Base-by-base conservation (phyloP, 495 filamentous ascomycete genomes). In the Penicillium angulare region DNA sequence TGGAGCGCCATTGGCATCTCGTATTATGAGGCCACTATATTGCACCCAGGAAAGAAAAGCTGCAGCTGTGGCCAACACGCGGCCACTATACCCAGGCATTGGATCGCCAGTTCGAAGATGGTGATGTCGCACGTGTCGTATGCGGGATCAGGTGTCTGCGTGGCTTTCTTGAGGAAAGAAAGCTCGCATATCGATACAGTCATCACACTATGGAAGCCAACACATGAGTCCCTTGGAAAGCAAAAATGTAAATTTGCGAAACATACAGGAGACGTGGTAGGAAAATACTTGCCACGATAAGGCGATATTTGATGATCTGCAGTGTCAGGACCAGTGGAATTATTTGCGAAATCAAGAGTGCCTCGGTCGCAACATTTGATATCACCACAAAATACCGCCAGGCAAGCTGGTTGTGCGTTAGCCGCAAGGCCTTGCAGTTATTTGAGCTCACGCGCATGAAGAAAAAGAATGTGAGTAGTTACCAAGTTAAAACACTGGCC, bases 61-160 rank as follows among this genome's bases (percentile, higher is more conserved):
- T 56, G 56, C 10, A 64, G 45, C 47, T 64, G 61, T 12, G 43
- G 53, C 54, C 57, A 64, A 49, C 54, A 60, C 10, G 61, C 61
- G 2, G 61, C 53, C n/a, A 61, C 46, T 23, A 60, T 59, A 45
- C 50, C 55, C 3, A 57, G 38, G 29, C 38, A 58, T 46, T 65
- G 55, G n/a, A 54, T 54, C n/a, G 51, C 26, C 20, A 49, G 40
- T 27, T 50, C 35, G 17, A 53, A 39, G 40, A 65, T 56, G 10
- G 55, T 56, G 9, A 53, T 16, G 0, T 56, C 26, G n/a, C 38
- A 58, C 15, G 63, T 18, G 63, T 57, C 7, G 56, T 59, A 55
- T 13, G 53, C 57, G 3, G 61, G 53, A 15, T 64, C 59, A 26
- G 7, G 42, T 4, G 5, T 36, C 5, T 5, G 13, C 7, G 50